Conservation (phyloP, 768 basidiomycete species). For the Gelatoporia subvermispora region DNA sequence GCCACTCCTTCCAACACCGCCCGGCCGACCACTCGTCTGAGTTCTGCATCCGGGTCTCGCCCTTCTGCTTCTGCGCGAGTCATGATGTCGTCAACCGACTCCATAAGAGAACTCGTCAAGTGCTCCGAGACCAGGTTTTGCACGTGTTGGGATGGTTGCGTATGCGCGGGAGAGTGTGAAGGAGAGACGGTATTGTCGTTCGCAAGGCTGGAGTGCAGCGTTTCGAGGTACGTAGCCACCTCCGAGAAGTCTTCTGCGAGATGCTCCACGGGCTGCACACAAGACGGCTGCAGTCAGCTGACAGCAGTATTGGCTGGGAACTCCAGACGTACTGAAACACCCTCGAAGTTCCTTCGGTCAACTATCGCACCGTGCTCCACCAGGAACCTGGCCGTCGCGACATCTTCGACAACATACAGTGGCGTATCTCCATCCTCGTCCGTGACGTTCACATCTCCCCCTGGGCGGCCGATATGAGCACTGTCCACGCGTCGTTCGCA, state of each 20-base stretch:
- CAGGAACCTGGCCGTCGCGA: conserved; percentile 74
- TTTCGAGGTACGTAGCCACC: conserved; percentile 58
- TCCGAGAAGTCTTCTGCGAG: conserved; percentile 67
- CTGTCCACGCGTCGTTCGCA: conserved; percentile 1
- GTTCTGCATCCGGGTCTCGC: conserved; percentile 60
- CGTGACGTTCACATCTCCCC: conserved; percentile 82
- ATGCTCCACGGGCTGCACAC: conserved; percentile 59
- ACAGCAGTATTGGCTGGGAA: background rate
- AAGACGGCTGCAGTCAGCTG: background rate
- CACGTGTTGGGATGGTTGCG: conserved; percentile 54
- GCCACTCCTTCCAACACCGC: conserved; percentile 65
- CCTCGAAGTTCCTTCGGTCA: conserved; percentile 61
- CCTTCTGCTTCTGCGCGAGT: conserved; percentile 51
- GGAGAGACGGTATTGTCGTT: conserved; percentile 10
- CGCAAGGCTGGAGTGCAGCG: conserved; percentile 19
- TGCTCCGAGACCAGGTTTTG: conserved; percentile 67
- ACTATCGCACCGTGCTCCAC: conserved; percentile 72
- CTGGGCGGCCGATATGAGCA: conserved; percentile 27
- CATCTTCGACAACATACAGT: conserved; percentile 81
- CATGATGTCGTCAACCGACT: conserved; percentile 64
- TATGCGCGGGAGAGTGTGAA: conserved; percentile 6
- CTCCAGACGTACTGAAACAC: conserved; percentile 60
- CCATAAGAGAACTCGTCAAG: conserved; percentile 64
- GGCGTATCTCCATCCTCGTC: conserved; percentile 92
- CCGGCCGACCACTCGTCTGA: conserved; percentile 55